Base-by-base conservation (phyloP, 2,329 filamentous ascomycete genomes). In the Xylariaceae sp. region DNA sequence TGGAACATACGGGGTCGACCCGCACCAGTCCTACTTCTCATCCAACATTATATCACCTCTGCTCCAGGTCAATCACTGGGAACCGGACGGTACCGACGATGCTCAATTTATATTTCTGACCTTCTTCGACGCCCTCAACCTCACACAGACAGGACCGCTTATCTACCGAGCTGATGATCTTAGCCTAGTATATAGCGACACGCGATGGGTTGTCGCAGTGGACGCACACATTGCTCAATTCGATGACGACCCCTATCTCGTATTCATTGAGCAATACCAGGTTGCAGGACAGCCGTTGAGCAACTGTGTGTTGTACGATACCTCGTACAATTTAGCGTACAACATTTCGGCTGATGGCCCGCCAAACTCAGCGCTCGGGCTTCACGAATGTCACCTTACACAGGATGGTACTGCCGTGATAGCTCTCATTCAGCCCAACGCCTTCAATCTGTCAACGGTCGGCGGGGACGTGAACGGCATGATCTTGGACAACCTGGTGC, bases 121-220 rank as follows among this genome's bases (percentile, higher is more conserved):
- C 19, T 53, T 48, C 7, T n/a, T 36, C 17, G 44, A 14, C 53
- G 34, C 53, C 5, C 39, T 29, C 48, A 33, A 63, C 54, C 35
- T 51, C 45, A 19, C 32, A 34, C 55, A 48, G 39, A 55, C 58
- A 11, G 63, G 61, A 10, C 66, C 66, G 17, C 60, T 67, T 55
- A 67, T 69, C 22, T 54, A 67, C 39, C 59, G 61, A 40, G 56
- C 58, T 19, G 52, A 54, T 20, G 66, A 69, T 38, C 58, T 69
- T 19, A 67, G 63, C 34, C 61, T 69, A 3, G 60, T 69, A 2
- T 69, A 68, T 45, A 64, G 64, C 43, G 61, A 68, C 7, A 47
- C 48, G 17, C 37, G 20, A 17, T 55, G 52, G 52, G 41, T 48
- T 8, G 40, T 36, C 10, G 50, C 35, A 19, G 41, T 49, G 45